Conservation (phyloP, 208 protist genomes). For the Trypanosoma cruzi region DNA sequence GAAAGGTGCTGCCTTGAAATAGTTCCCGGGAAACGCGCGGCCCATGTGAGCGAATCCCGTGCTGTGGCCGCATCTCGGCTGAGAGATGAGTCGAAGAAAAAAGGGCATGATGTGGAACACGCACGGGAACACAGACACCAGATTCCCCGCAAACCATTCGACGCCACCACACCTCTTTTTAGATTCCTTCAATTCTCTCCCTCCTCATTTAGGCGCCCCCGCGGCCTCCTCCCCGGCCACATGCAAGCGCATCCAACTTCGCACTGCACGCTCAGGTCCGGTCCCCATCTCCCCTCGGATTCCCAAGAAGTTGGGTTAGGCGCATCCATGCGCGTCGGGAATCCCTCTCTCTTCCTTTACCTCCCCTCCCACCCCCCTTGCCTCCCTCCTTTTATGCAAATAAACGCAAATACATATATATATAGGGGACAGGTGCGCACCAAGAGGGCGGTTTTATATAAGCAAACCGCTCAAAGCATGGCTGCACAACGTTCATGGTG, state of each 20-base stretch:
- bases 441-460: background rate
- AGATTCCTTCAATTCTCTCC: too few species aligned
- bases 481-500: background rate
- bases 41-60: slow-evolving; percentile 33
- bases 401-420: background rate
- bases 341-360: too few species aligned
- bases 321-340: too few species aligned
- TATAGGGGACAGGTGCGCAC: background rate
- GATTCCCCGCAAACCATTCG: background rate
- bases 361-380: too few species aligned
- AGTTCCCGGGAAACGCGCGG: slow-evolving; percentile 72
- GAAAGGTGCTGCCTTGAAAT: slow-evolving; percentile 49
- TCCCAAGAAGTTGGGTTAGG: too few species aligned
- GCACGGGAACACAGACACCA: background rate
- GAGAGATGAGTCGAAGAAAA: background rate
- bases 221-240: too few species aligned
- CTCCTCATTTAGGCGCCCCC: too few species aligned
- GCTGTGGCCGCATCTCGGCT: background rate
- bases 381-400: background rate
- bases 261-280: too few species aligned
- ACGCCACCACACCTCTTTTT: too few species aligned
- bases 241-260: too few species aligned
- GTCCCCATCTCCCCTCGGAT: too few species aligned
- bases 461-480: background rate
- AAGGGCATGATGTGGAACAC: background rate